A percentile compares a stretch with the other conserved stretches of the same genome.
Conservation (phyloP, 2,329 filamentous ascomycete genomes). For the Fragosphaeria purpurea region DNA sequence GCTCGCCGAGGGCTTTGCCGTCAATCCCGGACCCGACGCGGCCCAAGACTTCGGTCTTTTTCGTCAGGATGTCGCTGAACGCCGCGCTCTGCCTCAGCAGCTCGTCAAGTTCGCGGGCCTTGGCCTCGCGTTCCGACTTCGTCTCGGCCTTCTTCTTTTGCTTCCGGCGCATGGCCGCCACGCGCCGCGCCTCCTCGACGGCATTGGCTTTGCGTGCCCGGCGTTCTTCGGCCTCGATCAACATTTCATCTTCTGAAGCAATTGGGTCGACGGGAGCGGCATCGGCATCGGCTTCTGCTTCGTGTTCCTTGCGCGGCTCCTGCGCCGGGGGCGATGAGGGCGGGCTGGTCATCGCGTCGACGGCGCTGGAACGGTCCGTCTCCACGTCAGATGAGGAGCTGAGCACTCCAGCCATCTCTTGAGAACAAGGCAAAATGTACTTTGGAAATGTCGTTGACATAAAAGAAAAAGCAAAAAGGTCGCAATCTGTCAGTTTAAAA, state of each 20-base stretch:
- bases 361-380: conserved; percentile 1
- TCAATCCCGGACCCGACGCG: conserved; percentile 51
- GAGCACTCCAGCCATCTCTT: conserved; percentile 2
- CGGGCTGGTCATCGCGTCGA: conserved; percentile 5
- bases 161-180: conserved; percentile 26
- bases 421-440: no score
- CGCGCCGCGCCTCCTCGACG: conserved; percentile 31
- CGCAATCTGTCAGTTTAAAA: no score
- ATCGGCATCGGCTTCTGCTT: background rate
- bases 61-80: conserved; percentile 52
- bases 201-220: conserved; percentile 38
- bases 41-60: conserved; percentile 53
- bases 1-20: conserved; percentile 49
- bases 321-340: conserved; percentile 9
- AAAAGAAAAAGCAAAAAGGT: background rate
- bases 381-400: conserved; percentile 8
- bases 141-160: conserved; percentile 40
- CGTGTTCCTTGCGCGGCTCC: background rate
- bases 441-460: no score
- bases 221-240: conserved; percentile 30
- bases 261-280: background rate
- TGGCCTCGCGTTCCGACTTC: conserved; percentile 44
- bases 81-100: conserved; percentile 49
- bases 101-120: conserved; percentile 49
- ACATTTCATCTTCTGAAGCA: conserved; percentile 2